Conservation (phyloP, 257 asterid species). For the Coffea eugenioides region DNA sequence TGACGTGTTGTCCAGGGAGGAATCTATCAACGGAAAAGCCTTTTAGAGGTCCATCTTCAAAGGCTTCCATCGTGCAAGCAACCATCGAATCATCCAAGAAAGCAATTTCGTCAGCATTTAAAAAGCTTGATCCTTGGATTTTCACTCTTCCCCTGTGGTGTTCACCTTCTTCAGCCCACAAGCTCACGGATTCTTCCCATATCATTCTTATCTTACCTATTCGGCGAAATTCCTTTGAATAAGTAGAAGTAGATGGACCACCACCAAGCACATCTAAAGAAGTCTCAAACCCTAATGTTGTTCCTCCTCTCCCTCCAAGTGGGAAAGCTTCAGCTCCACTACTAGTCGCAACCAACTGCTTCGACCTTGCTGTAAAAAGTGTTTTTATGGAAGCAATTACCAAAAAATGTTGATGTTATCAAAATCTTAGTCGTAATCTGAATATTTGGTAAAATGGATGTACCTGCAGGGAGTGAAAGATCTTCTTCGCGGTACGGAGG, state of each 20-base stretch:
- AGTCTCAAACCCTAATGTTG: conserved; percentile 32
- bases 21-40: conserved; percentile 52
- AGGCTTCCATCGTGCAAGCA: conserved; percentile 40
- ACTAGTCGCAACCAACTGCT: conserved; percentile 24
- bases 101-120: conserved; percentile 44
- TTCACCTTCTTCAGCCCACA: conserved; percentile 53
- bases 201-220: conserved; percentile 45
- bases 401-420: no score
- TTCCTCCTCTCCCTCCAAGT: conserved; percentile 34
- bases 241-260: conserved; percentile 16
- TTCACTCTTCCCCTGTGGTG: conserved; percentile 41
- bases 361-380: conserved; percentile 21
- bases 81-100: conserved; percentile 49
- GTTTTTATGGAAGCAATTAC: neutral
- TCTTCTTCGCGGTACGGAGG: conserved; percentile 30
- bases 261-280: conserved; percentile 14
- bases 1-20: conserved; percentile 44
- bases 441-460: neutral
- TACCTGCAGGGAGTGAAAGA: conserved; percentile 26
- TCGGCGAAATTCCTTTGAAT: conserved; percentile 31
- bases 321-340: conserved; percentile 26
- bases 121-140: conserved; percentile 34
- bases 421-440: neutral
- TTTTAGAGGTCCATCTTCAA: conserved; percentile 51
- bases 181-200: conserved; percentile 50